Percentiles rank a stretch among this genome's conserved stretches.
Evolutionary conservation across 192 early-diverging fungal genomes (phyloP).

Genomic region (Helicostylum pulchrum): DNA sequence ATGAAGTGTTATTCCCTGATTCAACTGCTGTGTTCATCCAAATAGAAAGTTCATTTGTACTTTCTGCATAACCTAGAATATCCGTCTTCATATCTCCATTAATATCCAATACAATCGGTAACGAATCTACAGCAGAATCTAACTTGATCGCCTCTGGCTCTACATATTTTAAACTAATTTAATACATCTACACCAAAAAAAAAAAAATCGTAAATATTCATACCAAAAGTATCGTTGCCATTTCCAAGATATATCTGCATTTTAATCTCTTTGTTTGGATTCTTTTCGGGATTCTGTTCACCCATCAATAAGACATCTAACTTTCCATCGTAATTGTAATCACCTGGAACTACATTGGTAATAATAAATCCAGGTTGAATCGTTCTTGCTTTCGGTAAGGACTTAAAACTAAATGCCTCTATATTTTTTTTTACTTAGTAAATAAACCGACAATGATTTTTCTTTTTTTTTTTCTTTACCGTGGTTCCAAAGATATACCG

Average conservation of each 20-base stretch:
- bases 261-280: constrained; percentile 39
- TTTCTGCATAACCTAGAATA: constrained; percentile 50
- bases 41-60: constrained; percentile 34
- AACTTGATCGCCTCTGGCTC: constrained; percentile 37
- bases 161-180: constrained; percentile 1
- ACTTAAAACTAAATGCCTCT: constrained; percentile 31
- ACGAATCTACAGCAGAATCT: constrained; percentile 40
- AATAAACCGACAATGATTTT: background rate
- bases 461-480: constrained; percentile 30
- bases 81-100: constrained; percentile 60
- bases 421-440: background rate
- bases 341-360: constrained; percentile 78
- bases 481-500: constrained; percentile 71
- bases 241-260: constrained; percentile 78
- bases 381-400: constrained; percentile 19
- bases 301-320: constrained; percentile 83
- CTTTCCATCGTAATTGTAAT: constrained; percentile 87
- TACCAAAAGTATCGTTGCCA: constrained; percentile 54
- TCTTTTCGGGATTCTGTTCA: constrained; percentile 27
- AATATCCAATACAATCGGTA: constrained; percentile 64
- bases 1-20: constrained; percentile 14
- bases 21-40: constrained; percentile 43
- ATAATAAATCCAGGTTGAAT: constrained; percentile 45
- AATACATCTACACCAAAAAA: background rate
- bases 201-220: background rate